These are phyloP conservation scores for Paraconiothyrium sp. DNA, from an alignment of 2,329 filamentous ascomycete species.

Conservation along the genomic window DNA sequence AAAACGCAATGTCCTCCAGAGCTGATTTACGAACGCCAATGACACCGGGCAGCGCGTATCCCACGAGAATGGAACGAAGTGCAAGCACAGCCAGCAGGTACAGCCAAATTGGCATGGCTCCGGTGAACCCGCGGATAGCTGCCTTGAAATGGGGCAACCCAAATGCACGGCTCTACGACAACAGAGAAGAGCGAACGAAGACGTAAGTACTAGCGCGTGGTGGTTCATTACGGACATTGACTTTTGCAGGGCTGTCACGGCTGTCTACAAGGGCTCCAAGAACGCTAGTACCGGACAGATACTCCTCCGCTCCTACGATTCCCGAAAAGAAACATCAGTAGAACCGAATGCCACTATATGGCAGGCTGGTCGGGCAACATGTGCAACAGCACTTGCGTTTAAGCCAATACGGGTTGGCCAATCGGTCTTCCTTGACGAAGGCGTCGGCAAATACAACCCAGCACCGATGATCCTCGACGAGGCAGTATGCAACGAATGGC, in stretches of 20 bases:
- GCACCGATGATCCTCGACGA: slow-evolving; percentile 87
- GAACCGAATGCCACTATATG: slow-evolving; percentile 96
- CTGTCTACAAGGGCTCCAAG: slow-evolving; percentile 84
- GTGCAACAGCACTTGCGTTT: slow-evolving; percentile 89
- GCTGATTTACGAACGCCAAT: slow-evolving; percentile 54
- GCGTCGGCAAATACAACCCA: slow-evolving; percentile 90
- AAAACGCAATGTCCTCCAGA: slow-evolving; percentile 52
- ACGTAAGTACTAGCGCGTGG: slow-evolving; percentile 69
- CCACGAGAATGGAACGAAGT: slow-evolving; percentile 62
- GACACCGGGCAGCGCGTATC: slow-evolving; percentile 44
- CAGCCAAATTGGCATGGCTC: slow-evolving; percentile 77
- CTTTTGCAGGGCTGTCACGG: slow-evolving; percentile 78
- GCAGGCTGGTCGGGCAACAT: slow-evolving; percentile 96
- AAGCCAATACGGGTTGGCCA: slow-evolving; percentile 96
- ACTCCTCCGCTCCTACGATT: slow-evolving; percentile 92
- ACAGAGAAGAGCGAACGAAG: slow-evolving; percentile 84
- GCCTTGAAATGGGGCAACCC: slow-evolving; percentile 77
- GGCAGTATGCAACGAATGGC: slow-evolving; percentile 92
- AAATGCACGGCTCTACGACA: slow-evolving; percentile 87
- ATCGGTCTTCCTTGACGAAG: slow-evolving; percentile 93
- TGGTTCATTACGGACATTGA: slow-evolving; percentile 23
- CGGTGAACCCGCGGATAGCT: slow-evolving; percentile 60
- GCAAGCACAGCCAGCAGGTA: slow-evolving; percentile 83
- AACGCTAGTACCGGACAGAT: slow-evolving; percentile 71
- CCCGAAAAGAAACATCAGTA: slow-evolving; percentile 85